Base-by-base conservation (phyloP, 2,329 filamentous ascomycete species). In the Epichloe typhina region DNA sequence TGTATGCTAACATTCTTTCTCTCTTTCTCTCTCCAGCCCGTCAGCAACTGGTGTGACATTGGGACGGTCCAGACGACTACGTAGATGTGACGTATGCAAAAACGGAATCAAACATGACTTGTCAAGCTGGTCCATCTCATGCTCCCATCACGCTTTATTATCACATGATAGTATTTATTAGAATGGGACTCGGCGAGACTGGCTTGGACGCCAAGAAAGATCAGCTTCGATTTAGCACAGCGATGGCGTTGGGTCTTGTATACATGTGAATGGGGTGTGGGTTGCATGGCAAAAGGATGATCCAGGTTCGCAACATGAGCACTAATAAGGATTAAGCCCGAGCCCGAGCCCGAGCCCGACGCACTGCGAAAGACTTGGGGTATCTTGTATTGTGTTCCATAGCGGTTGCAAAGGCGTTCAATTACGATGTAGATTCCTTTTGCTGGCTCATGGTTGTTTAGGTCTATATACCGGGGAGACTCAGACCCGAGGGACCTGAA, bases 11-110 rank as follows among this genome's bases (percentile, higher is more conserved):
- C 38, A 23, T 45, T 50, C 5, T 21, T 17, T 15, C 19, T 13
- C 38, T 23, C 19, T 13, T 19, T 19, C 12, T 15, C n/a, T 15
- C 6, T 15, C 26, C 17, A 83, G 79, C 76, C 79, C 52, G 72
- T 86, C 50, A 84, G 76, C 55, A 72, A 80, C 58, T 86, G 83
- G 83, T 86, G 83, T 59, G 76, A 83, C 38, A 69, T 72, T 46
- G 72, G 72, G 53, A 68, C 58, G 7, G 62, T 68, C 43, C 53
- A 64, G 52, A 49, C 38, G 39, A 44, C 44, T 3, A 36, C 49
- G 4, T 43, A 43, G 26, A 40, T 6, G 2, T 42, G 8, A 42
- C 5, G 26, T 9, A n/a, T 6, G 17, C 7, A n/a, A 3, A 2
- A 33, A 33, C 21, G 36, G 9, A 21, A 31, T 15, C 13, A 15